Percentiles rank a stretch among this genome's conserved stretches.
Evolutionary conservation across 768 basidiomycete genomes (phyloP).

Genomic region (Tricholoma furcatifolium): DNA sequence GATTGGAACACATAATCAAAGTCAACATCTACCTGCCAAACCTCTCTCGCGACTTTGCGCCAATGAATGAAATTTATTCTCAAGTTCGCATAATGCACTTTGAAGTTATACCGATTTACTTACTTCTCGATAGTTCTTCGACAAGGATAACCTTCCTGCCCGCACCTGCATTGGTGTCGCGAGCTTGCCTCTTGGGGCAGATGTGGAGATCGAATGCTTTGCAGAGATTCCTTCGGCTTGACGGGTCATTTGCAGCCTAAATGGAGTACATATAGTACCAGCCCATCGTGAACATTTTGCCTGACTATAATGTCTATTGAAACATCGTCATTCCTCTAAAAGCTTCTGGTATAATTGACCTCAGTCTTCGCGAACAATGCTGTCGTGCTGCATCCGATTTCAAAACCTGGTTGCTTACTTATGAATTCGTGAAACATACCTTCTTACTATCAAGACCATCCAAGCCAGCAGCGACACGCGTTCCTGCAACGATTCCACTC

Average conservation of each 20-base stretch:
- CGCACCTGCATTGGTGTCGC: slow-evolving; percentile 60
- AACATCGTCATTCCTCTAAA: too few species aligned
- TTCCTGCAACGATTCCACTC: slow-evolving; percentile 78
- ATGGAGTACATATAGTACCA: background rate
- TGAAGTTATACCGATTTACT: background rate
- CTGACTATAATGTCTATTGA: background rate
- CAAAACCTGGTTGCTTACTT: background rate
- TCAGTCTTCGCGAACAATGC: slow-evolving; percentile 20
- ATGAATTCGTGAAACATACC: slow-evolving; percentile 21
- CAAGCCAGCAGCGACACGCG: slow-evolving; percentile 72
- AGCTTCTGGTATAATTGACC: background rate
- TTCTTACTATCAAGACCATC: slow-evolving; percentile 38
- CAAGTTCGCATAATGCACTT: slow-evolving; percentile 22
- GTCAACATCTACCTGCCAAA: slow-evolving; percentile 40
- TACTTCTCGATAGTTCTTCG: slow-evolving; percentile 41
- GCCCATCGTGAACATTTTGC: background rate
- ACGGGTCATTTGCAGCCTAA: background rate
- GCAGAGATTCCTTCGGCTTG: slow-evolving; percentile 35
- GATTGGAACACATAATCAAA: slow-evolving; percentile 40
- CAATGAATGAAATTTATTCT: slow-evolving; percentile 39
- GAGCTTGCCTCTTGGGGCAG: slow-evolving; percentile 49
- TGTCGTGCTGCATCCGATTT: slow-evolving; percentile 15
- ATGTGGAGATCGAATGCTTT: slow-evolving; percentile 62
- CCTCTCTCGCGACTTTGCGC: slow-evolving; percentile 33
- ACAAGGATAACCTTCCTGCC: slow-evolving; percentile 44